Conservation (phyloP, 2,329 filamentous ascomycete genomes). For the Apiospora rasikravindrae region DNA sequence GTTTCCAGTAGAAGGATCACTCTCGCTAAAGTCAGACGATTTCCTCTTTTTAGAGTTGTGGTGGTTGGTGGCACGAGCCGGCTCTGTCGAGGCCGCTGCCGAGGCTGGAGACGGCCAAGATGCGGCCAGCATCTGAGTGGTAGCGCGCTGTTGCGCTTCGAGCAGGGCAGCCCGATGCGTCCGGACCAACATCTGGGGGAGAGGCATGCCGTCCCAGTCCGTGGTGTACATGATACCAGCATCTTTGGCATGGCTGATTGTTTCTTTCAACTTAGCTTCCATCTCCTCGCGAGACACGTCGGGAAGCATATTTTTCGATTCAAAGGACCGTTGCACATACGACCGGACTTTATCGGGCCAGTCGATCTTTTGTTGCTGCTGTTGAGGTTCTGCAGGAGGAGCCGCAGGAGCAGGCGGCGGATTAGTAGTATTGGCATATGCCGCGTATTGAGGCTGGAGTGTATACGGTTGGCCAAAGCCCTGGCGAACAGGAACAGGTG, state of each 20-base stretch:
- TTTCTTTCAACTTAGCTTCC: slow-evolving; percentile 81
- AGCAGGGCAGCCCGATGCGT: slow-evolving; percentile 65
- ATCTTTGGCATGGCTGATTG: slow-evolving; percentile 84
- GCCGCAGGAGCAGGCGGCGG: slow-evolving; percentile 35
- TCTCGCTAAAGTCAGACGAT: slow-evolving; percentile 67
- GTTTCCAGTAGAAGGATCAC: slow-evolving; percentile 37
- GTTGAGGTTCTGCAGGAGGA: slow-evolving; percentile 41
- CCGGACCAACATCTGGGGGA: slow-evolving; percentile 84
- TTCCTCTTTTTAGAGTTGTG: slow-evolving; percentile 78
- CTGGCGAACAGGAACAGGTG: slow-evolving; percentile 49
- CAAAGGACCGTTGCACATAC: slow-evolving; percentile 91
- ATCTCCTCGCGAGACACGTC: slow-evolving; percentile 72
- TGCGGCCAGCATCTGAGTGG: slow-evolving; percentile 20
- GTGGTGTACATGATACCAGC: slow-evolving; percentile 71
- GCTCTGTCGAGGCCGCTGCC: neutral
- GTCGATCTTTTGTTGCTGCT: slow-evolving; percentile 65
- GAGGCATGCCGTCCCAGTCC: slow-evolving; percentile 82
- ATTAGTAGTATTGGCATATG: slow-evolving; percentile 41
- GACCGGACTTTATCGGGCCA: slow-evolving; percentile 84
- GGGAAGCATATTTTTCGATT: slow-evolving; percentile 69
- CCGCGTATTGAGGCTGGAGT: slow-evolving; percentile 36
- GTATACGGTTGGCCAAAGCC: slow-evolving; percentile 40
- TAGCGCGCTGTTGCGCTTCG: slow-evolving; percentile 18
- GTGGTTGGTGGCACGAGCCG: slow-evolving; percentile 25
- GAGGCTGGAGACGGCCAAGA: slow-evolving; percentile 17